Evolutionary conservation across 495 filamentous ascomycete genomes (phyloP).

Genomic region (Articulospora tetracladia): DNA sequence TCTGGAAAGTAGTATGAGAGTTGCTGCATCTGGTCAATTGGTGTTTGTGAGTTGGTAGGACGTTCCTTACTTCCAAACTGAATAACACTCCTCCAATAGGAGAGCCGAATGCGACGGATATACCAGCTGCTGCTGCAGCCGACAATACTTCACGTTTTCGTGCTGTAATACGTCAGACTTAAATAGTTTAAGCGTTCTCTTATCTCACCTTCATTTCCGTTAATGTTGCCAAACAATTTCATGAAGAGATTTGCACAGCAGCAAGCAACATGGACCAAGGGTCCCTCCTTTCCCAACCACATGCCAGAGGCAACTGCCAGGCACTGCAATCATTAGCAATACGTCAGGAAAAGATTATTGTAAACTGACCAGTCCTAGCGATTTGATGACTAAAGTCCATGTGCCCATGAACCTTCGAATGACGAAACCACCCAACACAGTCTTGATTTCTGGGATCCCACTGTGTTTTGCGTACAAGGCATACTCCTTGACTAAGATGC

Average conservation of each 20-base stretch:
- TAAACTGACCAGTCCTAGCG: conserved; percentile 73
- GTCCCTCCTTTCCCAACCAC: conserved; percentile 98
- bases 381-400: conserved; percentile 94
- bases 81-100: conserved; percentile 93
- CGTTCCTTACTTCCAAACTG: conserved; percentile 68
- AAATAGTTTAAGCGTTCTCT: conserved; percentile 15
- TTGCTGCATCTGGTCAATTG: conserved; percentile 42
- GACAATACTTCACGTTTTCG: conserved; percentile 95
- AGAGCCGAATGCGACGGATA: conserved; percentile 96
- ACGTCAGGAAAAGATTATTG: neutral
- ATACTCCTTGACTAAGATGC: conserved; percentile 76
- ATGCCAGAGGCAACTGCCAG: conserved; percentile 92
- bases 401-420: conserved; percentile 85
- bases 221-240: conserved; percentile 80
- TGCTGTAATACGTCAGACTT: conserved; percentile 44
- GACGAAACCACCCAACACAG: conserved; percentile 89
- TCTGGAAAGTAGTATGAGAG: conserved; percentile 98
- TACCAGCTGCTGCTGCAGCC: conserved; percentile 89
- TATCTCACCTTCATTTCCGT: conserved; percentile 77
- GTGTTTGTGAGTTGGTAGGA: neutral
- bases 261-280: conserved; percentile 94
- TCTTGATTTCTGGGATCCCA: conserved; percentile 98
- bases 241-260: conserved; percentile 96
- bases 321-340: conserved; percentile 52
- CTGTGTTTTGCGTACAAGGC: conserved; percentile 90